These are phyloP conservation scores for Achaetomiella virescens DNA, from an alignment of 495 filamentous ascomycete genomes.

Conservation along the genomic window DNA sequence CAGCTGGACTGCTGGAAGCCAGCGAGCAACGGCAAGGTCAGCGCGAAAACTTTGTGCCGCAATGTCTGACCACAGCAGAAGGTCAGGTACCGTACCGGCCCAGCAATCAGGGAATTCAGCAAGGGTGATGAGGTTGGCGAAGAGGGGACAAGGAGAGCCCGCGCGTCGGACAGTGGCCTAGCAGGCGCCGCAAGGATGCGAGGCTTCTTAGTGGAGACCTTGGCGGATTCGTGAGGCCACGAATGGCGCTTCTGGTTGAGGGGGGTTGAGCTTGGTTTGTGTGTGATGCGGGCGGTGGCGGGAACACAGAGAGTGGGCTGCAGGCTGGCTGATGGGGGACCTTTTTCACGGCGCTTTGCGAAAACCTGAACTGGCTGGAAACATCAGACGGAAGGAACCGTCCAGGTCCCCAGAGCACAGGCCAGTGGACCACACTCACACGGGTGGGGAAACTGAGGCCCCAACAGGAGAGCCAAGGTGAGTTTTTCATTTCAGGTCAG, in stretches of 20 bases:
- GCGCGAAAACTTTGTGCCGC: slow-evolving; percentile 13
- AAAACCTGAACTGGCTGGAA: background rate
- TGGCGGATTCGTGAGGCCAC: slow-evolving; percentile 23
- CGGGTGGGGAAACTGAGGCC: background rate
- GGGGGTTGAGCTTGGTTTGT: slow-evolving; percentile 1
- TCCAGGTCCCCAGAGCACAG: background rate
- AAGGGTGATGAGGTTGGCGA: slow-evolving; percentile 11
- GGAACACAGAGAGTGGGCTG: slow-evolving; percentile 3
- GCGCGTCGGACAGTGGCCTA: slow-evolving; percentile 21
- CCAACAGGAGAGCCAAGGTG: background rate
- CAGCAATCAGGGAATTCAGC: slow-evolving; percentile 10
- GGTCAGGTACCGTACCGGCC: slow-evolving; percentile 12
- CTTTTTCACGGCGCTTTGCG: background rate
- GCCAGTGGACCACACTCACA: background rate
- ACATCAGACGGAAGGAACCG: slow-evolving; percentile 12
- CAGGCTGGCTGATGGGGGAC: background rate
- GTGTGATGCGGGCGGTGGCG: slow-evolving; percentile 6
- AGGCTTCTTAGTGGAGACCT: slow-evolving; percentile 25
- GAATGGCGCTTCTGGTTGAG: slow-evolving; percentile 15
- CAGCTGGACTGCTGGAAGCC: slow-evolving; percentile 21
- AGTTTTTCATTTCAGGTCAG: too few relatives aligned
- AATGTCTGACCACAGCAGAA: slow-evolving; percentile 17
- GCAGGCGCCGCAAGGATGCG: slow-evolving; percentile 24
- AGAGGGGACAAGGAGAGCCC: slow-evolving; percentile 13
- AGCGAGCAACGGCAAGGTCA: slow-evolving; percentile 13